A percentile compares a stretch with the other conserved stretches of the same genome.
Conservation (phyloP, 192 early-diverging fungal genomes). For the Backusella liffmaniae region DNA sequence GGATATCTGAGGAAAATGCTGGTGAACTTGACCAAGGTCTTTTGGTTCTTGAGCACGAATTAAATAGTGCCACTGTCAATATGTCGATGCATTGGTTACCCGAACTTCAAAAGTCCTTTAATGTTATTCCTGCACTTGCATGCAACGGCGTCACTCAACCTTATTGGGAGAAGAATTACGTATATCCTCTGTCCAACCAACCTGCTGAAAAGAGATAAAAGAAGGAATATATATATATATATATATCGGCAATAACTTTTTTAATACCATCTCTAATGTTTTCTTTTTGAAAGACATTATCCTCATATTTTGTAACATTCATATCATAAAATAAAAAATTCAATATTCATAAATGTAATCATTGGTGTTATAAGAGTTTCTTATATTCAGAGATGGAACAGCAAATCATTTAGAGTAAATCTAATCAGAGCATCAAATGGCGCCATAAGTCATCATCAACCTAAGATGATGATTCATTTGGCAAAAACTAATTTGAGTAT, state of each 20-base stretch:
- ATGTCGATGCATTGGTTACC: constrained; percentile 46
- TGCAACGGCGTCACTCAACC: constrained; percentile 38
- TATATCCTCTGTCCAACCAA: neutral
- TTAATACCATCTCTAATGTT: neutral
- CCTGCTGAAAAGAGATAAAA: neutral
- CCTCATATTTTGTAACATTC: neutral
- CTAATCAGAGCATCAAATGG: neutral
- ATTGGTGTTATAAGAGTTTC: neutral
- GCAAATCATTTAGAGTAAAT: too few species aligned
- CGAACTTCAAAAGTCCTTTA: constrained; percentile 32
- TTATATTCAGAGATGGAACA: neutral
- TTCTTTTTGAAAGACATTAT: neutral
- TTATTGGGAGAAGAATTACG: constrained; percentile 36
- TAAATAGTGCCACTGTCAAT: constrained; percentile 38
- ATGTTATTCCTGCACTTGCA: constrained; percentile 30
- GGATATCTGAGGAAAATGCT: constrained; percentile 23
- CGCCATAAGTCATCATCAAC: neutral
- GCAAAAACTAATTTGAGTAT: neutral
- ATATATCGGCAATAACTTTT: neutral
- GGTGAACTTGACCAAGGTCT: constrained; percentile 22
- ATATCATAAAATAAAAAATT: neutral
- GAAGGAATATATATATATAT: neutral
- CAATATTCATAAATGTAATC: neutral
- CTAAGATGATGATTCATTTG: neutral
- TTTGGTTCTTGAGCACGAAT: constrained; percentile 42